phyloP scores from a whole-genome alignment of 2,329 filamentous ascomycete genomes.

The Epichloe baconii region DNA sequence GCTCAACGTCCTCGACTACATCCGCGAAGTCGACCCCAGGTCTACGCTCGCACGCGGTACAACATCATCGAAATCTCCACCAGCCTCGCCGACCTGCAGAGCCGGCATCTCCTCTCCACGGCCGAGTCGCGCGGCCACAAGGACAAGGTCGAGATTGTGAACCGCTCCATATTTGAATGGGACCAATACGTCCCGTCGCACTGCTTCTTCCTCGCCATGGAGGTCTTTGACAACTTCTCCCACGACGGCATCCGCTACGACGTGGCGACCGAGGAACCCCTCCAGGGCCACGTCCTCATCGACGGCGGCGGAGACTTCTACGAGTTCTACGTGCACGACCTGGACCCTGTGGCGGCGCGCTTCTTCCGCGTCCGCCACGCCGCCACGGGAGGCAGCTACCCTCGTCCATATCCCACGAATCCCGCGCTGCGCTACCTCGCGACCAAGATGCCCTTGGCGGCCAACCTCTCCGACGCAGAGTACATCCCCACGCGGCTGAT shows the following conservation, averaged over 20 bases:
- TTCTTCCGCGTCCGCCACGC: constrained; percentile 77
- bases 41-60: constrained; percentile 88
- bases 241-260: constrained; percentile 94
- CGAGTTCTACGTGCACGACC: constrained; percentile 73
- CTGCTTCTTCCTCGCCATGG: constrained; percentile 94
- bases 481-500: constrained; percentile 91
- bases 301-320: constrained; percentile 79
- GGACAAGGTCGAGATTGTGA: constrained; percentile 86
- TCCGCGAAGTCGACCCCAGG: constrained; percentile 75
- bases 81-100: constrained; percentile 66
- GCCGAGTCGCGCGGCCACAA: constrained; percentile 62
- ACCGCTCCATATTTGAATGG: constrained; percentile 93
- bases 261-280: constrained; percentile 60
- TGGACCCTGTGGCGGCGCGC: constrained; percentile 72
- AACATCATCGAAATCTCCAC: constrained; percentile 92
- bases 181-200: constrained; percentile 73
- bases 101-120: constrained; percentile 51
- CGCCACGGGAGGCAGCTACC: constrained; percentile 52
- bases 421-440: constrained; percentile 48
- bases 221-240: constrained; percentile 97
- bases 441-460: constrained; percentile 52
- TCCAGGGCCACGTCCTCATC: constrained; percentile 83
- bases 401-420: constrained; percentile 44
- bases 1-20: constrained; percentile 95
- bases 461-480: constrained; percentile 71